phyloP scores from a whole-genome alignment of 345 rosid genomes.

The Eucalyptus erythrocorys region DNA sequence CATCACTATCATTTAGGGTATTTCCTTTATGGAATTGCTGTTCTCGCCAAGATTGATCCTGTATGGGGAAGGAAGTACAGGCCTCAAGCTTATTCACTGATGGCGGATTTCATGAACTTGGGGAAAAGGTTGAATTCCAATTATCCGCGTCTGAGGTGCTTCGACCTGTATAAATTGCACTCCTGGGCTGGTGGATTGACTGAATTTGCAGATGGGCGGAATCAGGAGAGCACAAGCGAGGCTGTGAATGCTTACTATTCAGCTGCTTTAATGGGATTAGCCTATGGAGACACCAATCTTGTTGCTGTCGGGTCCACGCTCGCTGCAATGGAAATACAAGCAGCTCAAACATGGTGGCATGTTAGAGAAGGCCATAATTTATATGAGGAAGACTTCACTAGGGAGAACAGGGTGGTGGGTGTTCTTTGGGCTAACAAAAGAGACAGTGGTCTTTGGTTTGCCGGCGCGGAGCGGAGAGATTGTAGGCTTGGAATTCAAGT shows the following conservation, averaged over 20 bases:
- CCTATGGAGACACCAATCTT: slow-evolving; percentile 80
- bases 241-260: slow-evolving; percentile 88
- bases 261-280: slow-evolving; percentile 80
- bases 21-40: slow-evolving; percentile 80
- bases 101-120: slow-evolving; percentile 75
- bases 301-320: slow-evolving; percentile 55
- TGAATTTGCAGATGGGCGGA: slow-evolving; percentile 72
- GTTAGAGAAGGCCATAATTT: slow-evolving; percentile 42
- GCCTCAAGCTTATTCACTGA: slow-evolving; percentile 66
- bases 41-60: slow-evolving; percentile 69
- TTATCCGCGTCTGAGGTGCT: slow-evolving; percentile 72
- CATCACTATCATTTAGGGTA: slow-evolving; percentile 87
- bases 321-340: slow-evolving; percentile 70
- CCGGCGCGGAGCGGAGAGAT: neutral
- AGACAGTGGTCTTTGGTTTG: slow-evolving; percentile 18
- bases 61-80: slow-evolving; percentile 76
- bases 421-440: slow-evolving; percentile 83
- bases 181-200: slow-evolving; percentile 97
- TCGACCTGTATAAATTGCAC: slow-evolving; percentile 78
- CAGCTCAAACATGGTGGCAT: slow-evolving; percentile 91
- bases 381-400: slow-evolving; percentile 50
- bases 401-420: slow-evolving; percentile 71
- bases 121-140: slow-evolving; percentile 34
- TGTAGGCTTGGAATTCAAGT: neutral
- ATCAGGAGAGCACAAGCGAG: slow-evolving; percentile 89